Conservation (phyloP, 495 filamentous ascomycete genomes). For the Penicillium herquei region DNA sequence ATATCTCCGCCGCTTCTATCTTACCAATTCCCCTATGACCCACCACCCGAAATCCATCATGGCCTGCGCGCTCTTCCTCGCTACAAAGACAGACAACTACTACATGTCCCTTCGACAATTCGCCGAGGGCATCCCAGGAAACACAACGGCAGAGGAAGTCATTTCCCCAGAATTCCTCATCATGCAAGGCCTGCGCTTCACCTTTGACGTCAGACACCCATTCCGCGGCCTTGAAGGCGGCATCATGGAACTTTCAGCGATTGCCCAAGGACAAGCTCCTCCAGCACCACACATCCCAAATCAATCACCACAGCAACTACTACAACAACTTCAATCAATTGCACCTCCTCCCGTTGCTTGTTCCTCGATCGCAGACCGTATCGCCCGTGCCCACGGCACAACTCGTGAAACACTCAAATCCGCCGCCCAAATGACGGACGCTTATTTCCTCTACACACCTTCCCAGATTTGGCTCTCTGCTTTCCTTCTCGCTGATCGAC, state of each 20-base stretch:
- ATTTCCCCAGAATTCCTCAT: slow-evolving; percentile 88
- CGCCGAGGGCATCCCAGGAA: slow-evolving; percentile 59
- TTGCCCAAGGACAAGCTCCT: slow-evolving; percentile 52
- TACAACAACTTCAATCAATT: slow-evolving; percentile 26
- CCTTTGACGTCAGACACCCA: slow-evolving; percentile 89
- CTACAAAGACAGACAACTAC: slow-evolving; percentile 84
- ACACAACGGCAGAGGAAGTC: slow-evolving; percentile 67
- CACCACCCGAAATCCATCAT: slow-evolving; percentile 87
- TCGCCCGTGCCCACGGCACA: slow-evolving; percentile 64
- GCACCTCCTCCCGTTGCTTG: slow-evolving; percentile 24
- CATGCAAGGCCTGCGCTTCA: slow-evolving; percentile 89
- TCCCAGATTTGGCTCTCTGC: slow-evolving; percentile 89
- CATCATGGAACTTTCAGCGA: slow-evolving; percentile 74
- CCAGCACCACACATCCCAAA: slow-evolving; percentile 35
- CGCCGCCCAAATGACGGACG: slow-evolving; percentile 82
- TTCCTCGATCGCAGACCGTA: slow-evolving; percentile 41
- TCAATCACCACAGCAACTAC: slow-evolving; percentile 39
- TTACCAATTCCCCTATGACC: slow-evolving; percentile 91
- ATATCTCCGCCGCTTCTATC: slow-evolving; percentile 91
- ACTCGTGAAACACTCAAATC: slow-evolving; percentile 73
- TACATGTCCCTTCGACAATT: slow-evolving; percentile 71
- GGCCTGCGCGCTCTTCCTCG: slow-evolving; percentile 83
- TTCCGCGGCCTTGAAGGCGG: slow-evolving; percentile 83
- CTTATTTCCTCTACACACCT: slow-evolving; percentile 93
- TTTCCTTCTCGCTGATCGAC: slow-evolving; percentile 69